Percentiles rank a stretch among this genome's conserved stretches.
These are phyloP conservation scores for Mucor velutinosus DNA, from an alignment of 371 early-diverging fungal genomes.

Conservation along the genomic window DNA sequence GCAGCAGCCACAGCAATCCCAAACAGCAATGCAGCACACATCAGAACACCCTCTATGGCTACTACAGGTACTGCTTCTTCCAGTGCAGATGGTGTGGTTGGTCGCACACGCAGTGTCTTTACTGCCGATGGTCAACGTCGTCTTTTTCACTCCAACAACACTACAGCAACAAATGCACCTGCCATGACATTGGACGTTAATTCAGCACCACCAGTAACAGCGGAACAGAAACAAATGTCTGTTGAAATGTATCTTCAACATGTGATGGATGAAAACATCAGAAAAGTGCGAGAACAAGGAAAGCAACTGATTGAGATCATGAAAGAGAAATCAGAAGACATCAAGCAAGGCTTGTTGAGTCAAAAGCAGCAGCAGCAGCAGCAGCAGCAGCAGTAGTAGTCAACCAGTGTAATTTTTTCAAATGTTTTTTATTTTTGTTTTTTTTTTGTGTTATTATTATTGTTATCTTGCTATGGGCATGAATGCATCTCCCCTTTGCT, in stretches of 20 bases:
- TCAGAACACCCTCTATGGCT: not conserved
- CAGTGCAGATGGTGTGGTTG: not conserved
- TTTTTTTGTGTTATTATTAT: no score
- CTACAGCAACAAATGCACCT: not conserved
- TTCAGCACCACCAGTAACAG: not conserved
- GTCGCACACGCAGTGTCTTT: not conserved
- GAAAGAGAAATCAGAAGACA: not conserved
- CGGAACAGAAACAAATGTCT: slow-evolving; percentile 10
- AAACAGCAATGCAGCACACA: not conserved
- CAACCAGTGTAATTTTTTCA: no score
- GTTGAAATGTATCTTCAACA: slow-evolving; percentile 2
- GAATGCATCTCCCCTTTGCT: not conserved
- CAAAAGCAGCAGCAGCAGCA: not conserved
- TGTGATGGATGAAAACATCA: not conserved
- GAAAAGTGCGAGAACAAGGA: not conserved
- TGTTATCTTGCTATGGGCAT: not conserved
- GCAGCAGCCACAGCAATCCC: no score
- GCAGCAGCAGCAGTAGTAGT: no score
- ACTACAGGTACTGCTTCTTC: not conserved
- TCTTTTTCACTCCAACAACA: no score
- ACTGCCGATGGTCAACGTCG: not conserved
- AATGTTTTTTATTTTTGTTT: no score
- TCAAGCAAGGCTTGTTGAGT: not conserved
- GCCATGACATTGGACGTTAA: not conserved
- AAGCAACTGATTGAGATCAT: not conserved